These are phyloP conservation scores for Populus hybrid DNA, from an alignment of 441 rosid genomes.

Conservation along the genomic window DNA sequence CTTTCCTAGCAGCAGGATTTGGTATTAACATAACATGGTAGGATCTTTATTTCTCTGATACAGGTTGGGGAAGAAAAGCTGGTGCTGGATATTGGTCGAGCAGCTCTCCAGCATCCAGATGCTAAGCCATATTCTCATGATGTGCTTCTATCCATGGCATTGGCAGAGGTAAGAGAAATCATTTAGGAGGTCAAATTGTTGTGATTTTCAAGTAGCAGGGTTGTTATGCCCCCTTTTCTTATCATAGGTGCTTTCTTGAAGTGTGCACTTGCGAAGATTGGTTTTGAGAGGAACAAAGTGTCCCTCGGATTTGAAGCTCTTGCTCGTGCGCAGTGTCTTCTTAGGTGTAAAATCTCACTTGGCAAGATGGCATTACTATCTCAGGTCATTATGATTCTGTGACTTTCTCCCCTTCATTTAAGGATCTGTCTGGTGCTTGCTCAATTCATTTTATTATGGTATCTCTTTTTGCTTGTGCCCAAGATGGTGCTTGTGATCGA, in stretches of 20 bases:
- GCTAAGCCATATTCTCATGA: conserved; percentile 80
- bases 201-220: conserved; percentile 30
- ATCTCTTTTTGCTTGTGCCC: conserved; percentile 4
- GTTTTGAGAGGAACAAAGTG: conserved; percentile 81
- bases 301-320: conserved; percentile 97
- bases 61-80: conserved; percentile 91
- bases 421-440: conserved; percentile 2
- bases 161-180: conserved; percentile 77
- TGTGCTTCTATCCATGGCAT: conserved; percentile 82
- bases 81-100: conserved; percentile 72
- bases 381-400: conserved; percentile 50
- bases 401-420: neutral
- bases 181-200: conserved; percentile 26
- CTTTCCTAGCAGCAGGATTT: neutral
- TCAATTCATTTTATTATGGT: neutral
- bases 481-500: neutral
- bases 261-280: conserved; percentile 89
- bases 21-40: neutral
- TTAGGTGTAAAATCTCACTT: conserved; percentile 80
- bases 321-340: conserved; percentile 88
- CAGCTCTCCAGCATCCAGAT: conserved; percentile 73
- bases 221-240: conserved; percentile 54
- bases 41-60: conserved; percentile 27
- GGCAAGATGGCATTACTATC: conserved; percentile 66
- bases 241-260: conserved; percentile 74